These are phyloP conservation scores for Suillus discolor DNA, from an alignment of 768 basidiomycete genomes.

Conservation along the genomic window DNA sequence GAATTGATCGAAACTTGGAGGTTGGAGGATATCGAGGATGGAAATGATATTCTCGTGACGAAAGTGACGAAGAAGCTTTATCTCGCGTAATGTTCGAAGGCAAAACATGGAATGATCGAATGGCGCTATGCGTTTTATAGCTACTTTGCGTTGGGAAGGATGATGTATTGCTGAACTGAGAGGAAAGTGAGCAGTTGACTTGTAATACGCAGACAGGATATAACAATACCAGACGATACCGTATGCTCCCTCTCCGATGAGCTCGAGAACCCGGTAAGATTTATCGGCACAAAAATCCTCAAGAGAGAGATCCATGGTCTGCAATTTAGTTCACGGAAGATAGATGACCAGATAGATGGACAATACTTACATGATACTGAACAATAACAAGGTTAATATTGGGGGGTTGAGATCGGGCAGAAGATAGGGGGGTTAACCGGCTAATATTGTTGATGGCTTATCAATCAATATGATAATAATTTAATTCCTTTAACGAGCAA, in stretches of 20 bases:
- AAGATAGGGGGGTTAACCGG: conserved; percentile 4
- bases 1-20: conserved; percentile 74
- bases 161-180: conserved; percentile 73
- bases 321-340: conserved; percentile 6
- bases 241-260: conserved; percentile 95
- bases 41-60: conserved; percentile 90
- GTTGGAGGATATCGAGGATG: conserved; percentile 91
- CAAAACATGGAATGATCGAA: conserved; percentile 96
- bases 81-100: conserved; percentile 80
- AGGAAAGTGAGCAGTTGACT: conserved; percentile 16
- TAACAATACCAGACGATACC: conserved; percentile 74
- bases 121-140: conserved; percentile 94
- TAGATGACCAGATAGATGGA: conserved; percentile 4
- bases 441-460: conserved; percentile 6
- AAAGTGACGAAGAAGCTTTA: conserved; percentile 91
- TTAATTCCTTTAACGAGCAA: conserved; percentile 9
- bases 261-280: conserved; percentile 74
- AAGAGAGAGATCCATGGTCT: conserved; percentile 32
- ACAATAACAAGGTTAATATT: background rate
- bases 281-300: conserved; percentile 52
- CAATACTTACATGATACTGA: conserved; percentile 1
- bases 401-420: background rate
- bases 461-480: conserved; percentile 7
- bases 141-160: conserved; percentile 81
- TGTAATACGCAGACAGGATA: background rate